Evolutionary conservation across 768 basidiomycete species (phyloP), one percentile per base, ranked within the genome.

Genomic region (Atractiella rhizophila): DNA sequence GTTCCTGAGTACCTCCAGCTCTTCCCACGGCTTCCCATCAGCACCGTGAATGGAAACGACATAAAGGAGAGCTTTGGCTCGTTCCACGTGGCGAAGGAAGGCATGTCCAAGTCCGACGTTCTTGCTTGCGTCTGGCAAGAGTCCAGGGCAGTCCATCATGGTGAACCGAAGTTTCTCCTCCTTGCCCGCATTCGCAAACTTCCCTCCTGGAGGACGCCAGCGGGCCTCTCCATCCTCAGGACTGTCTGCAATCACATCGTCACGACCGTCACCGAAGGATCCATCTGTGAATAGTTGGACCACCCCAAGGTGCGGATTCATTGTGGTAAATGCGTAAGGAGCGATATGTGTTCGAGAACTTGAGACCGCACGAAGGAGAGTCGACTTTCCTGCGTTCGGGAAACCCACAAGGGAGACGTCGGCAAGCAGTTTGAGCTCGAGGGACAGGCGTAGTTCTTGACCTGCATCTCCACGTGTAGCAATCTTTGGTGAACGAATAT

Each of bases 371-470:
- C 80, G 73, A 4, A 96, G 64, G 2, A 98, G 60, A 0, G 91
- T 96, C 58, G 81, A 86, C 44, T 63, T 63, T n/a, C 63, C 88
- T 0, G 79, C 82, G 51, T 94, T 98, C 6, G 91, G 91, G 63
- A 91, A 73, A 0, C 91, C 91, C 2, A 98, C 85, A 16, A 98
- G 63, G 0, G 82, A 91, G n/a, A 96, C 66, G 56, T 98, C 88
- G 2, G 88, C 83, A 3, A 86, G 65, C 5, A 88, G 66, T 58
- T 94, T 94, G 46, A 98, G 74, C 57, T 91, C 88, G 12, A 98
- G 64, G 16, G 73, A 67, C n/a, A 96, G 66, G 1, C 76, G 74
- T 47, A 86, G 60, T 4, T 70, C 66, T 51, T 82, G 77, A 10
- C 78, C 82, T 4, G 68, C 68, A 7, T 67, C 64, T 0, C 80